These are phyloP conservation scores for Russula sp. DNA, from an alignment of 768 basidiomycete genomes.

Conservation along the genomic window DNA sequence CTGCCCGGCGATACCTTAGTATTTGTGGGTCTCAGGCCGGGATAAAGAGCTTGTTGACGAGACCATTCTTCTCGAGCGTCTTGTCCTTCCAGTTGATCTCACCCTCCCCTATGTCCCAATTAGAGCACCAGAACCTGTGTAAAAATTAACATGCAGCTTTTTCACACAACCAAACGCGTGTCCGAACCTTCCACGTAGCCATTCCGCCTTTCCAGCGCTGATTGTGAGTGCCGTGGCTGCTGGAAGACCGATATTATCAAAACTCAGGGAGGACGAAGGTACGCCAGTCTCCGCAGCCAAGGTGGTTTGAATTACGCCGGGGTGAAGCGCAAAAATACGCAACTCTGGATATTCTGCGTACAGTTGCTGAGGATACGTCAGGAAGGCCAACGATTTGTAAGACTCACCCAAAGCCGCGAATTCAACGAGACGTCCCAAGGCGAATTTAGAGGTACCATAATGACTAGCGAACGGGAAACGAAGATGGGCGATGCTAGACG, in stretches of 20 bases:
- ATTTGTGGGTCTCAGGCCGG: not conserved
- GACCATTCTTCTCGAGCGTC: not conserved
- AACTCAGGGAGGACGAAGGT: not conserved
- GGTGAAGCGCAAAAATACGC: constrained; percentile 4
- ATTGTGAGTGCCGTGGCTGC: not conserved
- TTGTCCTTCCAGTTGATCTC: not conserved
- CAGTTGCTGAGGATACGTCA: not conserved
- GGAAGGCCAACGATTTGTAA: not conserved
- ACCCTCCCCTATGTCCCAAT: not conserved
- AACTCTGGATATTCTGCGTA: constrained; percentile 6
- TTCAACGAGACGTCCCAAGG: constrained; percentile 6
- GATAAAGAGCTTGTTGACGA: not conserved
- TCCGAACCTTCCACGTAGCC: constrained; percentile 11
- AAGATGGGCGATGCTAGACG: constrained; percentile 1
- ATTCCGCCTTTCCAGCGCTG: constrained; percentile 11
- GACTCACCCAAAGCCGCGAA: constrained; percentile 4
- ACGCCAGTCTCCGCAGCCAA: not conserved
- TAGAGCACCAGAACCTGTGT: constrained; percentile 39
- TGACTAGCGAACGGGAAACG: not conserved
- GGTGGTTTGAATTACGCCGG: not conserved
- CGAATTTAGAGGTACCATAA: constrained; percentile 2
- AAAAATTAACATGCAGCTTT: constrained; percentile 27
- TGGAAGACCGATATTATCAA: not conserved
- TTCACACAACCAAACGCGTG: not conserved
- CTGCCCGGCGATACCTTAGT: too few species aligned